phyloP scores from a whole-genome alignment of 2,329 filamentous ascomycete species.

The Coleophoma cylindrospora region DNA sequence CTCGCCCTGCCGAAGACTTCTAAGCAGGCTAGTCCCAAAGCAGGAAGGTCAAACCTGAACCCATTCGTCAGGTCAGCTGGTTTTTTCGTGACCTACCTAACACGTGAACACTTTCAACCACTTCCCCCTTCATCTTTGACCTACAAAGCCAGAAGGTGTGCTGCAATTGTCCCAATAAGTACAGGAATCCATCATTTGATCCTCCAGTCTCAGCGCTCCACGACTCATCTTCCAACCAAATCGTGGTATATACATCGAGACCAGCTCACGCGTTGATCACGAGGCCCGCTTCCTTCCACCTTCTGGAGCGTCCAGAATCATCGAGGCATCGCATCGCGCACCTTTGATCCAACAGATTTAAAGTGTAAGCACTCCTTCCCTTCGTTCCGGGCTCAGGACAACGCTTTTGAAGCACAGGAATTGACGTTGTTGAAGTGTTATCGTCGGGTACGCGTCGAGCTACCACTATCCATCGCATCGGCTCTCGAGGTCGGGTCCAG shows the following conservation, averaged over 20 bases:
- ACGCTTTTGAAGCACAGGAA: neutral
- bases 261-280: neutral
- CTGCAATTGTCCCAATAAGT: neutral
- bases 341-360: too few species aligned
- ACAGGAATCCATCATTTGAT: neutral
- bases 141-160: neutral
- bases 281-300: neutral
- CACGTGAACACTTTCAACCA: neutral
- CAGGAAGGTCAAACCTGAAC: too few species aligned
- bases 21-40: too few species aligned
- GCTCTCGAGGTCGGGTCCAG: constrained; percentile 1
- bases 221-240: neutral
- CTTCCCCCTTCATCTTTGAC: neutral
- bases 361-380: too few species aligned
- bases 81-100: neutral
- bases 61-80: neutral
- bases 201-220: neutral
- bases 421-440: neutral
- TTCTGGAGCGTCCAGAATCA: too few species aligned
- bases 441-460: constrained; percentile 13
- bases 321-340: too few species aligned
- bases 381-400: too few species aligned
- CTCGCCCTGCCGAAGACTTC: too few species aligned
- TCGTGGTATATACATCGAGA: neutral
- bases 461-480: neutral